phyloP scores from a whole-genome alignment of 257 asterid genomes.

The Solanum clarkiae region DNA sequence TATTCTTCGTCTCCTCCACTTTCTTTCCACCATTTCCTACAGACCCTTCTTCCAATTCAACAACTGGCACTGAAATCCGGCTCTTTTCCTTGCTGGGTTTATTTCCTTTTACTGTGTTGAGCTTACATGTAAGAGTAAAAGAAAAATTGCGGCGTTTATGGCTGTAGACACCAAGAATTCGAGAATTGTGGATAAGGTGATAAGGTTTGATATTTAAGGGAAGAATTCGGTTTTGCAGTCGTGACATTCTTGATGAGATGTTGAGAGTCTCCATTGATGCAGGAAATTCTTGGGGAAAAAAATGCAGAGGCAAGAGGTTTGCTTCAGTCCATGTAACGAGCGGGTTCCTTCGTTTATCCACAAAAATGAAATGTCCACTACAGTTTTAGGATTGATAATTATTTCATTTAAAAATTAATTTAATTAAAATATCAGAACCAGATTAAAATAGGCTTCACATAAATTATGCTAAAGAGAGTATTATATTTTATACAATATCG shows the following conservation, averaged over 20 bases:
- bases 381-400: too few relatives aligned
- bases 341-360: neutral
- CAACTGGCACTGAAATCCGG: constrained; percentile 39
- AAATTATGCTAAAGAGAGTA: too few relatives aligned
- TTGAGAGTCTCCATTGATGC: neutral
- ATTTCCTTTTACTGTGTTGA: constrained; percentile 28
- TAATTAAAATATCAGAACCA: too few relatives aligned
- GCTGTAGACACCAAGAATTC: constrained; percentile 6
- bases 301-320: neutral
- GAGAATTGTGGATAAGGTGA: constrained; percentile 7
- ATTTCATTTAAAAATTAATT: too few relatives aligned
- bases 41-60: constrained; percentile 16
- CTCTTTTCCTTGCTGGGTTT: constrained; percentile 16
- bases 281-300: neutral
- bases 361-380: neutral
- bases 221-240: neutral
- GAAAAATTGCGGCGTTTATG: constrained; percentile 16
- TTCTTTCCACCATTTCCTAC: constrained; percentile 5
- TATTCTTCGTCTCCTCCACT: constrained; percentile 17
- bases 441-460: too few relatives aligned
- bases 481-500: too few relatives aligned
- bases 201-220: neutral
- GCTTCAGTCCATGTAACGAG: neutral
- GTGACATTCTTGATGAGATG: neutral
- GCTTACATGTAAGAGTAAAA: constrained; percentile 29